Evolutionary conservation across 2,329 filamentous ascomycete species (phyloP).

Genomic region (Colletotrichum sp.): DNA sequence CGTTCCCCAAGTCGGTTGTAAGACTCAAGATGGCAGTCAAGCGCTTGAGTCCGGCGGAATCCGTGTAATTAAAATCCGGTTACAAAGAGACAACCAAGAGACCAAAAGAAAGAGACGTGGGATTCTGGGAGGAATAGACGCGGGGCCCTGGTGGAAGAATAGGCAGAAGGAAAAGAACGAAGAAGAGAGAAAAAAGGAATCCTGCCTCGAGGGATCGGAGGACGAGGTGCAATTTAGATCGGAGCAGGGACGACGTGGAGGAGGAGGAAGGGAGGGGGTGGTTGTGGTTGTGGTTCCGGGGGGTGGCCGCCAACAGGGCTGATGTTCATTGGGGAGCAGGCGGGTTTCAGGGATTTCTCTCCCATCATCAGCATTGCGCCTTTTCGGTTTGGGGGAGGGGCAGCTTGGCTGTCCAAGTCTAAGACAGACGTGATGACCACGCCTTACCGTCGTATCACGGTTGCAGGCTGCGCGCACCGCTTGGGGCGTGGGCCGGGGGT

Average conservation of each 20-base stretch:
- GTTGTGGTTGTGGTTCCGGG: not conserved
- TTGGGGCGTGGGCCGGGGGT: slow-evolving; percentile 5
- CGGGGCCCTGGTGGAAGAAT: not conserved
- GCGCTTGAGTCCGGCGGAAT: not conserved
- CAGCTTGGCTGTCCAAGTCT: not conserved
- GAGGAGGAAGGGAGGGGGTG: not conserved
- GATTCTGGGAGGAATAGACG: not conserved
- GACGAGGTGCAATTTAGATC: slow-evolving; percentile 21
- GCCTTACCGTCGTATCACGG: not conserved
- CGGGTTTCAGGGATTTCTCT: slow-evolving; percentile 9
- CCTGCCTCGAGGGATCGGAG: not conserved
- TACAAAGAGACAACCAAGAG: not conserved
- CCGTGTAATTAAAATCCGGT: not conserved
- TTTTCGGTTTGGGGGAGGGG: not conserved
- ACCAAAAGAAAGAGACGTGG: not conserved
- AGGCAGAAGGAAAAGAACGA: not conserved
- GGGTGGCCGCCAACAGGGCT: not conserved
- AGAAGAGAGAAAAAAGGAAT: not conserved
- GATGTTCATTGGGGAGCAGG: slow-evolving; percentile 12
- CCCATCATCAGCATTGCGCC: slow-evolving; percentile 9
- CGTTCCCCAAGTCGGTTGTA: not conserved
- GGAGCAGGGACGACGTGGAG: slow-evolving; percentile 1
- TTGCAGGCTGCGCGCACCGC: slow-evolving; percentile 1
- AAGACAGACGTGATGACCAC: not conserved
- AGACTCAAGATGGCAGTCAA: not conserved